Evolutionary conservation across 2,329 filamentous ascomycete genomes (phyloP).

Genomic region (Penicillium polonicum): DNA sequence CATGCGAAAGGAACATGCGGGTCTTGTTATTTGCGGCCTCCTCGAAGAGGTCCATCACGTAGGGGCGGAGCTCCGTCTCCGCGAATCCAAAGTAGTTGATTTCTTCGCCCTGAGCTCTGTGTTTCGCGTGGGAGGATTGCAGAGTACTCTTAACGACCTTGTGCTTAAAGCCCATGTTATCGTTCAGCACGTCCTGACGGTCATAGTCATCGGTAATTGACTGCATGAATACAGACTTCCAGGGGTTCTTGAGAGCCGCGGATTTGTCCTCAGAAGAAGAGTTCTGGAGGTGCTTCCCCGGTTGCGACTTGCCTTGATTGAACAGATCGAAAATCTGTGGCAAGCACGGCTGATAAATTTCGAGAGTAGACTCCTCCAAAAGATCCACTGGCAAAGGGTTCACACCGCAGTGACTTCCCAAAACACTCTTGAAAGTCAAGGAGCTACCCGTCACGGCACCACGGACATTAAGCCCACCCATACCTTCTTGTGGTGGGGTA

Average conservation of each 20-base stretch:
- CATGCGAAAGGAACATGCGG: slow-evolving; percentile 36
- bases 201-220: slow-evolving; percentile 43
- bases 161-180: slow-evolving; percentile 38
- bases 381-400: slow-evolving; percentile 43
- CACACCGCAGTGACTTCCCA: slow-evolving; percentile 43
- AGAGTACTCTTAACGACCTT: slow-evolving; percentile 32
- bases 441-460: slow-evolving; percentile 41
- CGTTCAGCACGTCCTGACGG: slow-evolving; percentile 35
- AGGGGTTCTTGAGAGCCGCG: slow-evolving; percentile 23
- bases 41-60: slow-evolving; percentile 32
- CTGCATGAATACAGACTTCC: slow-evolving; percentile 42
- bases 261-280: not conserved
- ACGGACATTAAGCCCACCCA: slow-evolving; percentile 39
- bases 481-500: slow-evolving; percentile 18
- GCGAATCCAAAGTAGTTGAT: slow-evolving; percentile 48
- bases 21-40: slow-evolving; percentile 32
- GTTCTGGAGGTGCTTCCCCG: not conserved
- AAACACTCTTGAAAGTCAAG: slow-evolving; percentile 41
- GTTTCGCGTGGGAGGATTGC: slow-evolving; percentile 31
- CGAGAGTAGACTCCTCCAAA: slow-evolving; percentile 35
- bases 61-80: slow-evolving; percentile 44
- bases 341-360: slow-evolving; percentile 44
- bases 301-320: slow-evolving; percentile 31
- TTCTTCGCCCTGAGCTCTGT: slow-evolving; percentile 32
- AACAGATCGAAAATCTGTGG: slow-evolving; percentile 40